Evolutionary conservation across 2,329 filamentous ascomycete species (phyloP).

Genomic region (Fusarium multiceps): DNA sequence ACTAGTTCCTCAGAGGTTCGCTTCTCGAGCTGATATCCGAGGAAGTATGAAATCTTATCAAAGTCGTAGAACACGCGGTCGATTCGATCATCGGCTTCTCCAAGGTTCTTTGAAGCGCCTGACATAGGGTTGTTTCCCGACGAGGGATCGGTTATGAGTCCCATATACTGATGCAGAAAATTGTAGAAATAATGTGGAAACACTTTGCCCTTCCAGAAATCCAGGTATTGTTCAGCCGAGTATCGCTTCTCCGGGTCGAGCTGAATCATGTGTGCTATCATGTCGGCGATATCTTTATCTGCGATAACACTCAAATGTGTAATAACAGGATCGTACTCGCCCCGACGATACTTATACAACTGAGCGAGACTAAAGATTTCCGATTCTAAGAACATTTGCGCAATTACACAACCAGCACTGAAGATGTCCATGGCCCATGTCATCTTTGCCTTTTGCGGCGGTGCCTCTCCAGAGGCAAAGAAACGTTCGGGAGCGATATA

Average conservation of each 20-base stretch:
- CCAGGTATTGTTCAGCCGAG: slow-evolving; percentile 91
- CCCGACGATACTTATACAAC: slow-evolving; percentile 91
- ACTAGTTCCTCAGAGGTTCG: slow-evolving; percentile 46
- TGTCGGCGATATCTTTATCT: slow-evolving; percentile 85
- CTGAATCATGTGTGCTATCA: slow-evolving; percentile 97
- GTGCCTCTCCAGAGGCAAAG: slow-evolving; percentile 74
- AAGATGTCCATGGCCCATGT: slow-evolving; percentile 99
- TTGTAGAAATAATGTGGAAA: slow-evolving; percentile 98
- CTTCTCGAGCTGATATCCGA: slow-evolving; percentile 75
- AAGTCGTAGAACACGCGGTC: slow-evolving; percentile 94
- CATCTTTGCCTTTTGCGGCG: slow-evolving; percentile 68
- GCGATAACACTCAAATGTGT: slow-evolving; percentile 87
- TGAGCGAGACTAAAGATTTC: slow-evolving; percentile 98
- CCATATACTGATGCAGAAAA: slow-evolving; percentile 98
- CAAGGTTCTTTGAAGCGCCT: slow-evolving; percentile 74
- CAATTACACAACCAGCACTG: slow-evolving; percentile 95
- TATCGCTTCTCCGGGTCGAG: slow-evolving; percentile 91
- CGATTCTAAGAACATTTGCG: slow-evolving; percentile 92
- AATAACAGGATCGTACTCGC: slow-evolving; percentile 89
- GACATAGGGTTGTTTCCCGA: slow-evolving; percentile 80
- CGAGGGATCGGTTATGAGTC: slow-evolving; percentile 89
- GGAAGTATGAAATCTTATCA: slow-evolving; percentile 95
- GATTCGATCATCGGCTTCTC: slow-evolving; percentile 92
- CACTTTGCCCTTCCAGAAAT: slow-evolving; percentile 90
- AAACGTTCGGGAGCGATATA: slow-evolving; percentile 97